Percentiles rank a stretch among this genome's conserved stretches.
These are phyloP conservation scores for Cordyceps cateniannulata DNA, from an alignment of 2,329 filamentous ascomycete genomes.

Conservation along the genomic window DNA sequence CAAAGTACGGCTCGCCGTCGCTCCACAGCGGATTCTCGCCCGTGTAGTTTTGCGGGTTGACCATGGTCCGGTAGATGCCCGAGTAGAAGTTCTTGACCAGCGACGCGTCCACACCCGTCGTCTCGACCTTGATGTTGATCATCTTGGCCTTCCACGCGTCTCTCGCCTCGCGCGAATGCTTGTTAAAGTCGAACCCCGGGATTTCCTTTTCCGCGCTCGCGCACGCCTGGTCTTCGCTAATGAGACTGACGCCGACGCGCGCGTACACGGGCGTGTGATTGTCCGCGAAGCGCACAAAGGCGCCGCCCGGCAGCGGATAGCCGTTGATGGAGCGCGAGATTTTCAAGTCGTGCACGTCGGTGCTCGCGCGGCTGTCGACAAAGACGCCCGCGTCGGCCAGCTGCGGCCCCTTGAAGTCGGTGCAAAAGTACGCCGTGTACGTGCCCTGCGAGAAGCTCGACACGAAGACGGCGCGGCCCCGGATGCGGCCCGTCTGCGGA, in stretches of 20 bases:
- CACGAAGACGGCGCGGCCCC: slow-evolving; percentile 53
- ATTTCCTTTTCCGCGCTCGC: slow-evolving; percentile 62
- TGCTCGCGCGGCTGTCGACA: slow-evolving; percentile 47
- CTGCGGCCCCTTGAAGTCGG: slow-evolving; percentile 55
- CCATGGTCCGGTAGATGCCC: slow-evolving; percentile 65
- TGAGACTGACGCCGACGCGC: slow-evolving; percentile 64
- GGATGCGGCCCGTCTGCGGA: slow-evolving; percentile 50
- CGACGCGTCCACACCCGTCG: slow-evolving; percentile 43
- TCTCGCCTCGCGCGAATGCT: slow-evolving; percentile 44
- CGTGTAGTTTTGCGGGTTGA: slow-evolving; percentile 68
- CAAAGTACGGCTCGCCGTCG: slow-evolving; percentile 63
- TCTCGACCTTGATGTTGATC: slow-evolving; percentile 48
- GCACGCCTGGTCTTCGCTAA: slow-evolving; percentile 60
- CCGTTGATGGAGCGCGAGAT: slow-evolving; percentile 45
- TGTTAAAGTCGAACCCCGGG: slow-evolving; percentile 58
- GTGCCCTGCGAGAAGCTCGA: slow-evolving; percentile 60
- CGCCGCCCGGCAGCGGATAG: slow-evolving; percentile 53
- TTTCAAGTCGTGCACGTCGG: slow-evolving; percentile 38
- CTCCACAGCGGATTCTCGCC: slow-evolving; percentile 65
- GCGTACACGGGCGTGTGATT: slow-evolving; percentile 48
- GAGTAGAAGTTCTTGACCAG: slow-evolving; percentile 62
- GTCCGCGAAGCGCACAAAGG: slow-evolving; percentile 55
- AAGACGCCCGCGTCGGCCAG: slow-evolving; percentile 58
- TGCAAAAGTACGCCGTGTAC: slow-evolving; percentile 59
- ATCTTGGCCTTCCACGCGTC: slow-evolving; percentile 57